Conservation (phyloP, 805 yeast species). For the Candida ovalis region DNA sequence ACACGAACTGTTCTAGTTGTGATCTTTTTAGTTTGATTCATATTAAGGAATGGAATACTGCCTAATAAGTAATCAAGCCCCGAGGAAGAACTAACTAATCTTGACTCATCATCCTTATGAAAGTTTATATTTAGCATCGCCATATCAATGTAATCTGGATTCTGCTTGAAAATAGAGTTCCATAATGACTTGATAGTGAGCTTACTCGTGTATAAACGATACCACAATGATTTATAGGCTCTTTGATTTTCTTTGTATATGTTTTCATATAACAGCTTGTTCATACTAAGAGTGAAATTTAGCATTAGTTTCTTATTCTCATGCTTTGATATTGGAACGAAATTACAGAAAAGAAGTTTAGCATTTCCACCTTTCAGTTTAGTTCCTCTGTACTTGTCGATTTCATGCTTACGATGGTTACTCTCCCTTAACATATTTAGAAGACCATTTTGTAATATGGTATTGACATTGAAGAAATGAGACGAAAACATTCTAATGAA, state of each 20-base stretch:
- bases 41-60: conserved; percentile 1
- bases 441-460: conserved; percentile 29
- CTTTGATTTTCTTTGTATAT: conserved; percentile 18
- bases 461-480: conserved; percentile 24
- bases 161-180: background rate
- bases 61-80: background rate
- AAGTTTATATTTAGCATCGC: conserved; percentile 24
- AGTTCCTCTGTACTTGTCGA: conserved; percentile 22
- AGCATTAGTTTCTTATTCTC: conserved; percentile 23
- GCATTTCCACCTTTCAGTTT: conserved; percentile 24
- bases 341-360: conserved; percentile 30
- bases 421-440: conserved; percentile 27
- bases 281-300: conserved; percentile 19
- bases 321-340: conserved; percentile 20
- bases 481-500: conserved; percentile 23
- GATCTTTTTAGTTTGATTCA: conserved; percentile 14
- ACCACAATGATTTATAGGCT: conserved; percentile 1
- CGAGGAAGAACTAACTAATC: conserved; percentile 7
- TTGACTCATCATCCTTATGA: conserved; percentile 22
- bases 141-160: conserved; percentile 20
- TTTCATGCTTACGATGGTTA: conserved; percentile 22
- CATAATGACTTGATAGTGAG: background rate
- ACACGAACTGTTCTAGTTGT: conserved; percentile 27
- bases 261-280: conserved; percentile 16
- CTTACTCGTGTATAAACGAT: conserved; percentile 1